Conservation (phyloP, 768 basidiomycete species). For the Gymnopilus dilepis region DNA sequence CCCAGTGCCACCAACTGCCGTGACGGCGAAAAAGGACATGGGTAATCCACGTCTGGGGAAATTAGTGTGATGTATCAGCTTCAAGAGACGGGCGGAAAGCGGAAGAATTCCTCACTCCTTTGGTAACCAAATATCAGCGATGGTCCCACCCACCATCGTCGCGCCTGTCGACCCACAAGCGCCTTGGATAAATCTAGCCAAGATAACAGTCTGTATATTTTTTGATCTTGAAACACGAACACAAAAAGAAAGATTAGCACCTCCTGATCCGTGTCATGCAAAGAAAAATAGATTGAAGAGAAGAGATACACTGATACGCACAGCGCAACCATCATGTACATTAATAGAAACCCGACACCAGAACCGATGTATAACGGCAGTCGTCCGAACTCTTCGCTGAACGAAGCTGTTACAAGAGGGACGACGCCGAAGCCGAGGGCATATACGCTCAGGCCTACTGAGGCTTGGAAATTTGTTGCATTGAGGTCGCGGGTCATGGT, state of each 20-base stretch:
- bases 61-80: neutral
- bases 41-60: conserved; percentile 71
- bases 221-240: conserved; percentile 35
- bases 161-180: conserved; percentile 72
- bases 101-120: conserved; percentile 50
- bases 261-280: neutral
- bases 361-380: conserved; percentile 64
- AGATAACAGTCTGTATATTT: conserved; percentile 66
- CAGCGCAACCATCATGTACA: conserved; percentile 56
- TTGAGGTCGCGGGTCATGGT: conserved; percentile 61
- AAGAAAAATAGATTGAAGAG: neutral
- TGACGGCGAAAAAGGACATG: conserved; percentile 74
- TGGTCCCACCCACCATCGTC: conserved; percentile 77
- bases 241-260: conserved; percentile 5
- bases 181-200: conserved; percentile 69
- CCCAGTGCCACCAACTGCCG: conserved; percentile 53
- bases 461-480: conserved; percentile 50
- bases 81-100: neutral
- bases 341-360: conserved; percentile 51
- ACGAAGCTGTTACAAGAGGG: conserved; percentile 69
- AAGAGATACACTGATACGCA: conserved; percentile 28
- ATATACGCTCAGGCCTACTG: conserved; percentile 56
- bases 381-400: conserved; percentile 80
- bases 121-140: conserved; percentile 71
- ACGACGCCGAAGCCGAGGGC: conserved; percentile 66